Base-by-base conservation (phyloP, 108 stramenopile species). In the Fragilariopsis cylindrus region DNA sequence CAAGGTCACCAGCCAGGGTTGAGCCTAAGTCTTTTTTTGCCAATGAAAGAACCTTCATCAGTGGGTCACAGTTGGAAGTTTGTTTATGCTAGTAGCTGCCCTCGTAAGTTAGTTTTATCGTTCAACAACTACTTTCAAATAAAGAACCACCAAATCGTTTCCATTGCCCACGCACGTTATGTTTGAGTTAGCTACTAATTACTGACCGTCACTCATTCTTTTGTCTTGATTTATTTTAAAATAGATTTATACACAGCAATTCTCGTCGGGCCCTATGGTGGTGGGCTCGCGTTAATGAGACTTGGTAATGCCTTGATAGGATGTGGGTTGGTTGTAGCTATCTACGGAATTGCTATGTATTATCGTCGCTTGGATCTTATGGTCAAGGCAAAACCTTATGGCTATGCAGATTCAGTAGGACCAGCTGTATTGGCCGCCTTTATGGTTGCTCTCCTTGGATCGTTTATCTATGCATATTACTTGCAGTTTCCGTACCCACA, bases 1-100 rank as follows among this genome's bases (percentile, higher is more conserved):
- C 50, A 52, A 52, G 50, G 13, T 52, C 50, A 9, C 75, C 75
- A 30, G 75, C 75, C 16, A 62, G 78, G 4, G 75, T 82, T 8
- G 78, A 82, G 48, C 82, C 82, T 3, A 80, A 80, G 63, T 48
- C 57, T 3, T 74, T 58, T 58, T 83, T 83, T 69, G 82, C 82
- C 55, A 77, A 76, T 43, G 82, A 83, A 50, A 39, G 82, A 11
- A 80, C 82, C 8, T 83, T 83, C 71, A 73, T 83, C 82, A 83
- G 50, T 83, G 82, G 82, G 67, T 80, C 13, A 77, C 50, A 13
- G 50, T 52, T 9, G 50, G 50, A 9, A 52, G 50, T 52, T 52
- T 52, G 50, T 52, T 52, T 2, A 52, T 52, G 50, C 13, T 52
- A 9, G 50, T 52, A 13, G 50, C 50, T 52, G 50, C 12, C 9